Percentiles rank a stretch among this genome's conserved stretches.
These are phyloP conservation scores for Alliaria petiolata DNA, from an alignment of 345 rosid species.

Conservation along the genomic window DNA sequence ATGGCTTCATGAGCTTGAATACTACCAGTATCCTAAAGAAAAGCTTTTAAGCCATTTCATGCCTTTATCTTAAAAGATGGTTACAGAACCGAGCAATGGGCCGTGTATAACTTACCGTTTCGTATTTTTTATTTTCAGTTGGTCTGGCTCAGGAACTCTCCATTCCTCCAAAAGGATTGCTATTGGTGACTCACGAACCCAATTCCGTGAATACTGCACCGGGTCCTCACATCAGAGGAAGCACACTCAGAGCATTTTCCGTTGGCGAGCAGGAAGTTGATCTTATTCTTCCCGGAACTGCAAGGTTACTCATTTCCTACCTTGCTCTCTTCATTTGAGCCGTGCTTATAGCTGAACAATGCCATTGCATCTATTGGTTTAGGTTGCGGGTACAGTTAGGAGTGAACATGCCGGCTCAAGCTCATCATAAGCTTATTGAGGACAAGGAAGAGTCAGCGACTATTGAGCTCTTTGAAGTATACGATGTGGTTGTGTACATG, in stretches of 20 bases:
- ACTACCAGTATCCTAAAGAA: background rate
- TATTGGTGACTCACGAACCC: constrained; percentile 78
- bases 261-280: constrained; percentile 83
- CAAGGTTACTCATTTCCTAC: constrained; percentile 40
- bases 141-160: constrained; percentile 39
- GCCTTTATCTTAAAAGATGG: background rate
- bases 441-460: constrained; percentile 48
- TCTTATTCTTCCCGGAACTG: constrained; percentile 79
- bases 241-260: constrained; percentile 63
- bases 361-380: background rate
- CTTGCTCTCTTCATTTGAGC: background rate
- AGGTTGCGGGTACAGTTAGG: constrained; percentile 91
- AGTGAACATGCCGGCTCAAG: constrained; percentile 97
- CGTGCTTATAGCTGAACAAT: background rate
- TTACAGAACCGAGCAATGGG: background rate
- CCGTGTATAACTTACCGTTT: background rate
- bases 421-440: constrained; percentile 51
- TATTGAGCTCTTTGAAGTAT: constrained; percentile 77
- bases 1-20: constrained; percentile 2
- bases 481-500: constrained; percentile 89
- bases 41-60: background rate
- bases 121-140: constrained; percentile 27
- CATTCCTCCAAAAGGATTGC: constrained; percentile 64
- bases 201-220: constrained; percentile 59
- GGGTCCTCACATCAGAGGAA: constrained; percentile 88